Conservation (phyloP, 1,284 basidiomycete species). For the Malassezia equina region DNA sequence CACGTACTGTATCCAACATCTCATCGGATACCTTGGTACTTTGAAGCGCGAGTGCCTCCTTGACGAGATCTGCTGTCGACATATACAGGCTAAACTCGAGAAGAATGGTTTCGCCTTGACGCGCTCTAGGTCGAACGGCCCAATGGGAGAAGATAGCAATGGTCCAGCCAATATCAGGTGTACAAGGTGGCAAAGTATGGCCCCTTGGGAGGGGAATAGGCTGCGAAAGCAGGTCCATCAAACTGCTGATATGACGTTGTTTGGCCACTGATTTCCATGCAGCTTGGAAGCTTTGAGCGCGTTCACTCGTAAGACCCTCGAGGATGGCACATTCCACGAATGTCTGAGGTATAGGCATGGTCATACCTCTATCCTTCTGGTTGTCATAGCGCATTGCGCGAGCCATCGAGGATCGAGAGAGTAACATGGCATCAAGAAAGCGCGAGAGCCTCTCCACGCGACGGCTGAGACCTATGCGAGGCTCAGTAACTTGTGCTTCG, state of each 20-base stretch:
- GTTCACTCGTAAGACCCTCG: constrained; percentile 29
- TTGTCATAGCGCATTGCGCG: background rate
- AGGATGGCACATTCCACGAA: constrained; percentile 41
- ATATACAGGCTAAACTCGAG: constrained; percentile 40
- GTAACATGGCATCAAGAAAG: constrained; percentile 38
- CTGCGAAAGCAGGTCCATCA: constrained; percentile 18
- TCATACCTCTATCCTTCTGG: background rate
- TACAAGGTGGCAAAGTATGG: constrained; percentile 17
- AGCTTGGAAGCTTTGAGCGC: constrained; percentile 31
- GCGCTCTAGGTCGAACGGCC: constrained; percentile 15
- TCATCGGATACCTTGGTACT: constrained; percentile 1
- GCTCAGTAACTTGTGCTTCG: constrained; percentile 38
- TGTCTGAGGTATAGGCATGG: constrained; percentile 17
- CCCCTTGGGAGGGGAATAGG: background rate
- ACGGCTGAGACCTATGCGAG: constrained; percentile 30
- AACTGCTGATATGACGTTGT: background rate
- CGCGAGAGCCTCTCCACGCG: constrained; percentile 31
- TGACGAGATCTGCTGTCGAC: constrained; percentile 33
- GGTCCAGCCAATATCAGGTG: constrained; percentile 43
- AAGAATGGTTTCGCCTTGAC: constrained; percentile 18
- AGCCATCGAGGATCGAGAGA: constrained; percentile 38
- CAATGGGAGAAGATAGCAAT: constrained; percentile 32
- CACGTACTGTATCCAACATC: background rate
- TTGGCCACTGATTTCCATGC: constrained; percentile 39
- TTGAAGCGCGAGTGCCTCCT: constrained; percentile 25